phyloP scores from a whole-genome alignment of 495 filamentous ascomycete genomes.

The Barbatosphaeria neglecta region DNA sequence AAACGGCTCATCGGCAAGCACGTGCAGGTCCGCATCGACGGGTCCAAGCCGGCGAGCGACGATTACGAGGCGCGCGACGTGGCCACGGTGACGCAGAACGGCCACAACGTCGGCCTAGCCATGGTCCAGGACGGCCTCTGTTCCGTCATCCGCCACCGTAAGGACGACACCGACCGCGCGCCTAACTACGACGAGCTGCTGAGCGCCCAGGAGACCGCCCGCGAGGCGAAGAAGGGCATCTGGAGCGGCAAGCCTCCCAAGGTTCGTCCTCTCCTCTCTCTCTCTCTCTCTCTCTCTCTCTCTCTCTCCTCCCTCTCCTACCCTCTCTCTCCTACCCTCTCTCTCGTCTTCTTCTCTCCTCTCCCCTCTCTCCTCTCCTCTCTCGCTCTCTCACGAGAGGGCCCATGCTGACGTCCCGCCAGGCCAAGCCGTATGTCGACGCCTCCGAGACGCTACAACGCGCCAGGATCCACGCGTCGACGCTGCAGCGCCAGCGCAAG shows the following conservation, averaged over 20 bases:
- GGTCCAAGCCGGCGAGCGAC: conserved; percentile 79
- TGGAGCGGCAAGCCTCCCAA: conserved; percentile 79
- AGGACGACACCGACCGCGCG: conserved; percentile 84
- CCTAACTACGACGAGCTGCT: conserved; percentile 89
- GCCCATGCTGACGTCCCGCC: not conserved
- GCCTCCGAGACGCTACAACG: conserved; percentile 89
- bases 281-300: too few relatives aligned
- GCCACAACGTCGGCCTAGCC: conserved; percentile 74
- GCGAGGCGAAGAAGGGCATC: conserved; percentile 79
- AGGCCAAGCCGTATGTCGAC: conserved; percentile 60
- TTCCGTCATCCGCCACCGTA: conserved; percentile 85
- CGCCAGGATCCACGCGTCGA: conserved; percentile 82
- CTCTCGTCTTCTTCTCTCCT: too few relatives aligned
- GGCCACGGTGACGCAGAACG: conserved; percentile 68
- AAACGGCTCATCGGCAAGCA: conserved; percentile 95
- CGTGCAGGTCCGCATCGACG: conserved; percentile 75
- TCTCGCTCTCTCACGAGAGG: not conserved
- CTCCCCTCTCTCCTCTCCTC: too few relatives aligned
- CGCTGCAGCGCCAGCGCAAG: conserved; percentile 77
- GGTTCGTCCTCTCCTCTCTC: conserved; percentile 14
- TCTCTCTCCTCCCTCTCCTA: too few relatives aligned
- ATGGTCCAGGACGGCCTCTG: conserved; percentile 87
- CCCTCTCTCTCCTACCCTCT: too few relatives aligned
- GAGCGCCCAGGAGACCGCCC: conserved; percentile 75
- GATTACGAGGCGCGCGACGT: conserved; percentile 93